Evolutionary conservation across 2,329 filamentous ascomycete species (phyloP).

Genomic region (Neophaeococcomyces mojaviensis): DNA sequence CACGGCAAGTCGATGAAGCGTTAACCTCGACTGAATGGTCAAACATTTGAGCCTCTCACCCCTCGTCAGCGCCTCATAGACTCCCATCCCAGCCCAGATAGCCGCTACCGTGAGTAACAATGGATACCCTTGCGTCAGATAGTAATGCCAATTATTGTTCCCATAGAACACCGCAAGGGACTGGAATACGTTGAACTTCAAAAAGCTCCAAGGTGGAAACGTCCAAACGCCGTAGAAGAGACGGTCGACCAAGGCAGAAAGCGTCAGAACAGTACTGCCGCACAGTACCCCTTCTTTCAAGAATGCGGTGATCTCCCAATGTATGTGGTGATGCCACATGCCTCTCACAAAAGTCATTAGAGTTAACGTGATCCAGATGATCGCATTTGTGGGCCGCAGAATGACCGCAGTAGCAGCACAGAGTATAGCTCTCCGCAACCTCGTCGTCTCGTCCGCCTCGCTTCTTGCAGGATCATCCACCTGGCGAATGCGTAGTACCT

Average conservation of each 20-base stretch:
- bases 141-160: slow-evolving; percentile 84
- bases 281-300: slow-evolving; percentile 59
- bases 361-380: slow-evolving; percentile 71
- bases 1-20: slow-evolving; percentile 50
- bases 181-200: slow-evolving; percentile 85
- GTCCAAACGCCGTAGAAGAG: slow-evolving; percentile 80
- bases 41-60: neutral
- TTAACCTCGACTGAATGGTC: slow-evolving; percentile 14
- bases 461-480: slow-evolving; percentile 1
- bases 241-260: slow-evolving; percentile 63
- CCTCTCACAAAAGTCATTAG: slow-evolving; percentile 8
- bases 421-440: slow-evolving; percentile 56
- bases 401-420: slow-evolving; percentile 77
- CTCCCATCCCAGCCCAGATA: slow-evolving; percentile 50
- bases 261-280: slow-evolving; percentile 49
- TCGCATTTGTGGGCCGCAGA: slow-evolving; percentile 77
- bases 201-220: slow-evolving; percentile 77
- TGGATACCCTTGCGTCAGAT: slow-evolving; percentile 80
- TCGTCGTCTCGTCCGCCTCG: slow-evolving; percentile 16
- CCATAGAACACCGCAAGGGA: slow-evolving; percentile 90
- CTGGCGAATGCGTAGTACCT: slow-evolving; percentile 12
- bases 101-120: slow-evolving; percentile 76
- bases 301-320: slow-evolving; percentile 31
- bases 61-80: neutral
- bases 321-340: slow-evolving; percentile 7